Base-by-base conservation (phyloP, 1,284 basidiomycete species). In the Wolfiporia cocos region DNA sequence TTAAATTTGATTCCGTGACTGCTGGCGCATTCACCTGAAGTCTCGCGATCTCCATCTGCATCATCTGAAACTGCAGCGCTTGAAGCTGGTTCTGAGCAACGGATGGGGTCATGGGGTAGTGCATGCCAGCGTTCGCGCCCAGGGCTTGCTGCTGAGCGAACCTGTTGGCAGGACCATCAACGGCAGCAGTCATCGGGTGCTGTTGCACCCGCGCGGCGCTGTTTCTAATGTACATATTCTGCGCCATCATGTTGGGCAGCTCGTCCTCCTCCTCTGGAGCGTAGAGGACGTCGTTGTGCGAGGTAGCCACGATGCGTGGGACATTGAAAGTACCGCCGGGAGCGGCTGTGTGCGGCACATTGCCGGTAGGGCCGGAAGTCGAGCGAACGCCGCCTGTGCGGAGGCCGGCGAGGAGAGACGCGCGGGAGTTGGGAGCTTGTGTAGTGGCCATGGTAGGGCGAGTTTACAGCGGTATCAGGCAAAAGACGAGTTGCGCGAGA, bases 341-440 rank as follows among this genome's bases (percentile, higher is more conserved):
- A 22, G 79, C 78, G 43, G 84, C 81, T 35, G 83, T 81, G 62
- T 84, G 80, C 34, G 86, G 83, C 20, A 76, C 62, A 51, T 60
- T 52, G 39, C 41, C 45, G 28, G 55, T 49, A 31, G 66, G 66
- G 53, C 69, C 66, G 48, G 84, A 81, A 34, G 72, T 59, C 14
- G 86, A 78, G 55, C 86, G 83, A 47, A 89, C 87, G 42, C 86
- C 86, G 61, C 87, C 86, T 43, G 86, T 90, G 61, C 86, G 84
- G 57, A 90, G 85, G 55, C 84, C 85, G 49, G 83, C 73, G 63
- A 90, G 84, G 56, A 90, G 82, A 49, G 85, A 86, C 43, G 86
- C 86, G 56, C 86, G 84, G 52, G 73, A 68, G 65, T 74, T 82
- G 58, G 74, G 65, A 37, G 71, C 61, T 51, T 71, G 69, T 57